These are phyloP conservation scores for Eimeria acervulina DNA, from an alignment of 169 alveolate genomes.

Conservation along the genomic window DNA sequence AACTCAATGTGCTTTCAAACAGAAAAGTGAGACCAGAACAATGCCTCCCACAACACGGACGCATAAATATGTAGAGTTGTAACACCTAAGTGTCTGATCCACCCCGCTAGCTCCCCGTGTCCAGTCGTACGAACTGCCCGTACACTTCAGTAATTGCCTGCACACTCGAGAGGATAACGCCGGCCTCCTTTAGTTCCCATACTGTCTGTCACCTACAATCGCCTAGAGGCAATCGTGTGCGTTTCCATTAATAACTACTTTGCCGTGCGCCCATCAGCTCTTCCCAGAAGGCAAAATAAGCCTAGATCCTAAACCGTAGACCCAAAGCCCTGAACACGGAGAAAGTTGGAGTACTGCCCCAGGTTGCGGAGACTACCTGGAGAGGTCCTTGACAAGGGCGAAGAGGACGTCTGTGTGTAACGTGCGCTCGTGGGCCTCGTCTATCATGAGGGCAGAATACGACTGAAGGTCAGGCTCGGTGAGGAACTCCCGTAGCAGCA, in stretches of 20 bases:
- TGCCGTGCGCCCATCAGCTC: background rate
- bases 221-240: background rate
- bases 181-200: background rate
- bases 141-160: background rate
- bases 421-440: slow-evolving; percentile 99
- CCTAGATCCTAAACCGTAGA: background rate
- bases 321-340: background rate
- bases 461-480: slow-evolving; percentile 97
- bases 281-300: background rate
- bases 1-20: background rate
- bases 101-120: background rate
- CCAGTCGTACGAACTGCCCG: background rate
- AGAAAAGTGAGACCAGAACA: background rate
- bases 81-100: background rate
- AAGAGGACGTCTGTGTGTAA: slow-evolving; percentile 99
- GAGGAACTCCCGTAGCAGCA: slow-evolving; percentile 98
- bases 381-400: slow-evolving; percentile 98
- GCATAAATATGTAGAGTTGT: background rate
- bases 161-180: background rate
- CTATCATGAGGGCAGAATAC: slow-evolving; percentile 98
- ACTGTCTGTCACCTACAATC: background rate
- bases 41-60: background rate
- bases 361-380: slow-evolving; percentile 77
- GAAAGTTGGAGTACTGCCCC: background rate
- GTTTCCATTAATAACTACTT: background rate